These are phyloP conservation scores for Lasiosphaeriaceae sp. DNA, from an alignment of 495 filamentous ascomycete species.

Conservation along the genomic window DNA sequence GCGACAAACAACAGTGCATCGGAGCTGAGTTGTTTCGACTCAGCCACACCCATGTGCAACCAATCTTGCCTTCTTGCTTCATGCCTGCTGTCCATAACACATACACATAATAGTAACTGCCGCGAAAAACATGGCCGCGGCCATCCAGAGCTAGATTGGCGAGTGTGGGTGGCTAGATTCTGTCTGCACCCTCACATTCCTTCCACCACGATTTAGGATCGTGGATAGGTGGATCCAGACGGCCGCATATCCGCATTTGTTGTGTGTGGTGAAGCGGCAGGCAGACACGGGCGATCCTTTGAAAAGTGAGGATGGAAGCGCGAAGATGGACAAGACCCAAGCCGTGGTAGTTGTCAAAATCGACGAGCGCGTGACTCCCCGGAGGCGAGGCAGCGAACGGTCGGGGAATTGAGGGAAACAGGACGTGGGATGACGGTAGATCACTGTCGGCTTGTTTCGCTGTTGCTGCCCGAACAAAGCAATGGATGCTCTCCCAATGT, in stretches of 20 bases:
- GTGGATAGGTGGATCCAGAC: constrained; percentile 7
- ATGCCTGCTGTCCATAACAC: background rate
- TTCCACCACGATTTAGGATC: background rate
- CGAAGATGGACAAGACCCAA: constrained; percentile 10
- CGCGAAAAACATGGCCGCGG: background rate
- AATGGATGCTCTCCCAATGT: constrained; percentile 20
- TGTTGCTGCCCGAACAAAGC: constrained; percentile 46
- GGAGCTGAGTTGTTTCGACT: constrained; percentile 10
- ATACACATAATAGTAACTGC: background rate
- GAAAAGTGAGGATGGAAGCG: background rate
- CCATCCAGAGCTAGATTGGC: background rate
- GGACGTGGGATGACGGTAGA: constrained; percentile 23
- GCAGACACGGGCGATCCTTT: constrained; percentile 11
- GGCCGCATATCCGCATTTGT: constrained; percentile 12
- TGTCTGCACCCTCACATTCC: background rate
- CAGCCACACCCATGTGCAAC: constrained; percentile 17
- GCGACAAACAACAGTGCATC: background rate
- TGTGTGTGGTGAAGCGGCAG: constrained; percentile 8
- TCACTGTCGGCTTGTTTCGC: constrained; percentile 36
- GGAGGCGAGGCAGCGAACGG: constrained; percentile 13
- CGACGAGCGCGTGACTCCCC: constrained; percentile 14
- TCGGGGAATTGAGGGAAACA: constrained; percentile 22
- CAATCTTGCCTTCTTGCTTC: constrained; percentile 8
- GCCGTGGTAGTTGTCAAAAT: background rate
- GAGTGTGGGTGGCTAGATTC: too few species aligned